phyloP scores from a whole-genome alignment of 257 asterid genomes.

The Fraxinus americana region DNA sequence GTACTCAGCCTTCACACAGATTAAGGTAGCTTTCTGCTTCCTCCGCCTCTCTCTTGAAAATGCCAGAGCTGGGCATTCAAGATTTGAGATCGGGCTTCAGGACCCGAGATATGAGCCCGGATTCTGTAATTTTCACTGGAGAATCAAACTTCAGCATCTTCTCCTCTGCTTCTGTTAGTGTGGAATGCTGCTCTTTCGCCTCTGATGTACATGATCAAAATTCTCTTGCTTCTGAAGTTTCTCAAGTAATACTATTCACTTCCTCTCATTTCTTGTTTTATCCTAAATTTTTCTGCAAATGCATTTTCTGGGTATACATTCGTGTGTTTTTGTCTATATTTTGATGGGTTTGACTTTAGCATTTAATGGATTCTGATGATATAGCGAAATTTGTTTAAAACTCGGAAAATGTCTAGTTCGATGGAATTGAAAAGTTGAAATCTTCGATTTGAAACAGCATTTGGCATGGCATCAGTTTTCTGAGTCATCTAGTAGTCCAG shows the following conservation, averaged over 20 bases:
- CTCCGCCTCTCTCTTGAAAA: conserved; percentile 26
- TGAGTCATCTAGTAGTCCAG: conserved; percentile 70
- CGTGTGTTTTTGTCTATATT: neutral
- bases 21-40: conserved; percentile 18
- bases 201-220: conserved; percentile 76
- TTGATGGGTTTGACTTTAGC: conserved; percentile 23
- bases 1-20: conserved; percentile 11
- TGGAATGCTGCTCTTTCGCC: conserved; percentile 86
- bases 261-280: neutral
- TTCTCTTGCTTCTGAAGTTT: conserved; percentile 46
- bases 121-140: conserved; percentile 68
- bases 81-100: conserved; percentile 57
- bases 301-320: conserved; percentile 1
- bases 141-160: conserved; percentile 81
- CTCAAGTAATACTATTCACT: conserved; percentile 46
- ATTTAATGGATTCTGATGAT: conserved; percentile 19
- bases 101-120: conserved; percentile 80
- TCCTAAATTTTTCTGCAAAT: neutral
- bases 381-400: conserved; percentile 20
- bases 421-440: conserved; percentile 48
- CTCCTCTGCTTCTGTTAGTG: conserved; percentile 87
- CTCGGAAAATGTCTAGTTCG: conserved; percentile 25
- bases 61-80: conserved; percentile 55
- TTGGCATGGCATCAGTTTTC: conserved; percentile 73
- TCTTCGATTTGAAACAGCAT: conserved; percentile 79